Evolutionary conservation across 106 monocot genomes (phyloP).

Genomic region (Dendrobium chrysotoxum): DNA sequence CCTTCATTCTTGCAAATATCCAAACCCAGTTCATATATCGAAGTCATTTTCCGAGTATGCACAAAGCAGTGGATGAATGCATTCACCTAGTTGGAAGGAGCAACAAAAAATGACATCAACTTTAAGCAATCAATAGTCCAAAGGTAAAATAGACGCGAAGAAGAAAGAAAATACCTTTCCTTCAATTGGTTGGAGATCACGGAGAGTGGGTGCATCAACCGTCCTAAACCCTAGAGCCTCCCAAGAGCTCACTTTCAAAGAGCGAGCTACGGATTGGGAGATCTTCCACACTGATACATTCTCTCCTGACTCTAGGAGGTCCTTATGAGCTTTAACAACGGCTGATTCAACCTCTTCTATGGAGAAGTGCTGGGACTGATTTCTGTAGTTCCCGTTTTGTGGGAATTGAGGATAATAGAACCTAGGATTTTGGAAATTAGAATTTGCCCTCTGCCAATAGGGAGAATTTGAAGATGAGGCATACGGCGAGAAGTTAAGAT

Average conservation of each 20-base stretch:
- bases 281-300: conserved; percentile 22
- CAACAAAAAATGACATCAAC: not conserved
- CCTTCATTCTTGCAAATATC: conserved; percentile 23
- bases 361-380: not conserved
- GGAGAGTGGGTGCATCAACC: conserved; percentile 13
- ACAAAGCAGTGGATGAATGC: conserved; percentile 33
- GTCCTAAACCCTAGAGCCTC: conserved; percentile 9
- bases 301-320: conserved; percentile 15
- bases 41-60: conserved; percentile 17
- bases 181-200: conserved; percentile 13
- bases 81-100: conserved; percentile 15
- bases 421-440: not conserved
- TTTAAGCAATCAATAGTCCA: not conserved
- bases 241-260: conserved; percentile 25
- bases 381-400: no score
- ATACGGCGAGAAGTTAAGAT: not conserved
- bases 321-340: conserved; percentile 9
- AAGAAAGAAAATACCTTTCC: conserved; percentile 12
- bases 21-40: conserved; percentile 17
- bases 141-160: not conserved
- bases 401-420: not conserved
- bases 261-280: conserved; percentile 10
- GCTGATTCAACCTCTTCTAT: conserved; percentile 22
- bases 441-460: not conserved
- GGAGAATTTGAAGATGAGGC: not conserved